Evolutionary conservation across 2,329 filamentous ascomycete species (phyloP).

Genomic region (Diaporthe amygdali): DNA sequence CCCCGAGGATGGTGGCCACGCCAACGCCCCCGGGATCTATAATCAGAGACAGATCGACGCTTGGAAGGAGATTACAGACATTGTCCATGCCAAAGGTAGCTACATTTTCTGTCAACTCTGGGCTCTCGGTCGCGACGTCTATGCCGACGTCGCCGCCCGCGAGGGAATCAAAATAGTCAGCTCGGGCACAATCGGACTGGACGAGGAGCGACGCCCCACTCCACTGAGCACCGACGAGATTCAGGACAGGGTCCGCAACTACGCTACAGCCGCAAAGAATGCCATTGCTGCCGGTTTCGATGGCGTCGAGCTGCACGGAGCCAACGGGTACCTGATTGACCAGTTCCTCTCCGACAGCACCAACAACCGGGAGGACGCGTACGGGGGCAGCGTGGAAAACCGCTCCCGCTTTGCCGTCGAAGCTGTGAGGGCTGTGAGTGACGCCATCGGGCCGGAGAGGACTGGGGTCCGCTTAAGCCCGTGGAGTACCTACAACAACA

Average conservation of each 20-base stretch:
- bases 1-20: slow-evolving; percentile 51
- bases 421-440: slow-evolving; percentile 51
- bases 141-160: slow-evolving; percentile 31
- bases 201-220: slow-evolving; percentile 35
- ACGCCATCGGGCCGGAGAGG: background rate
- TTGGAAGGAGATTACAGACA: slow-evolving; percentile 62
- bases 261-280: slow-evolving; percentile 37
- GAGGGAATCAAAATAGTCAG: slow-evolving; percentile 33
- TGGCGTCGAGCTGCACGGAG: slow-evolving; percentile 47
- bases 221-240: slow-evolving; percentile 49
- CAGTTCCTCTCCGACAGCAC: slow-evolving; percentile 60
- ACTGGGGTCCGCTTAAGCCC: background rate
- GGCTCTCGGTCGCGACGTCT: slow-evolving; percentile 61
- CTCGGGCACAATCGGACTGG: background rate
- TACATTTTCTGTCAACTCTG: slow-evolving; percentile 69
- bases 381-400: slow-evolving; percentile 61
- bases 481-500: background rate
- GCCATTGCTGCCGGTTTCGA: slow-evolving; percentile 61
- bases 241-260: slow-evolving; percentile 36
- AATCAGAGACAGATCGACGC: slow-evolving; percentile 53
- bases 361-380: slow-evolving; percentile 61
- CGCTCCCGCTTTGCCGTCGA: slow-evolving; percentile 57
- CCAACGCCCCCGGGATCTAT: slow-evolving; percentile 44
- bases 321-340: slow-evolving; percentile 50
- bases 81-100: slow-evolving; percentile 61